Conservation (phyloP, 768 basidiomycete genomes). For the Leccinum olivaceopallidum region DNA sequence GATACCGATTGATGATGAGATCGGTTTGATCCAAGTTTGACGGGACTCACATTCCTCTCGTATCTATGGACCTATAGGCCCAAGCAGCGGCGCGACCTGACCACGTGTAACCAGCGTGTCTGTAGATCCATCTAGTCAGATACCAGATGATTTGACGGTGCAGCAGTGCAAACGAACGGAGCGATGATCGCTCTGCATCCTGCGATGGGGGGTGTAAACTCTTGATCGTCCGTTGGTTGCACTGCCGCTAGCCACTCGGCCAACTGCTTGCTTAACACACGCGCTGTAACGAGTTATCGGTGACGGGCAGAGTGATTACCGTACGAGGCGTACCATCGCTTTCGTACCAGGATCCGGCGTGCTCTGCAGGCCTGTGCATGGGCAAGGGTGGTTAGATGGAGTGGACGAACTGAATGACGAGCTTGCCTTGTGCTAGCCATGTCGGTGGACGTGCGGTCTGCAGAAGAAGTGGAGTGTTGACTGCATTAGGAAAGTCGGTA, state of each 20-base stretch:
- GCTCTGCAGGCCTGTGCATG: conserved; percentile 59
- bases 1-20: conserved; percentile 9
- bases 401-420: not conserved
- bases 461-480: conserved; percentile 18
- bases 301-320: conserved; percentile 14
- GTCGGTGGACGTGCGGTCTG: conserved; percentile 13
- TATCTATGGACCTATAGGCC: conserved; percentile 92
- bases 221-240: conserved; percentile 39
- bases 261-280: conserved; percentile 62
- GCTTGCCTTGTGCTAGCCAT: conserved; percentile 33
- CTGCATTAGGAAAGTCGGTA: conserved; percentile 29
- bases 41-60: conserved; percentile 67
- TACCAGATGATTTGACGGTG: not conserved
- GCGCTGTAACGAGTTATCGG: conserved; percentile 40
- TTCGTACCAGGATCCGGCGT: conserved; percentile 92
- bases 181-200: conserved; percentile 90
- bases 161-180: conserved; percentile 60
- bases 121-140: conserved; percentile 34
- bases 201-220: conserved; percentile 65
- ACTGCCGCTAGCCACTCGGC: conserved; percentile 63
- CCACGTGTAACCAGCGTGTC: conserved; percentile 95
- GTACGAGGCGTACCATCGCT: conserved; percentile 49
- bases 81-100: conserved; percentile 94
- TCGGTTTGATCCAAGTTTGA: conserved; percentile 2
- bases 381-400: conserved; percentile 1